These are phyloP conservation scores for Entonaema liquescens DNA, from an alignment of 495 filamentous ascomycete genomes.

Conservation along the genomic window DNA sequence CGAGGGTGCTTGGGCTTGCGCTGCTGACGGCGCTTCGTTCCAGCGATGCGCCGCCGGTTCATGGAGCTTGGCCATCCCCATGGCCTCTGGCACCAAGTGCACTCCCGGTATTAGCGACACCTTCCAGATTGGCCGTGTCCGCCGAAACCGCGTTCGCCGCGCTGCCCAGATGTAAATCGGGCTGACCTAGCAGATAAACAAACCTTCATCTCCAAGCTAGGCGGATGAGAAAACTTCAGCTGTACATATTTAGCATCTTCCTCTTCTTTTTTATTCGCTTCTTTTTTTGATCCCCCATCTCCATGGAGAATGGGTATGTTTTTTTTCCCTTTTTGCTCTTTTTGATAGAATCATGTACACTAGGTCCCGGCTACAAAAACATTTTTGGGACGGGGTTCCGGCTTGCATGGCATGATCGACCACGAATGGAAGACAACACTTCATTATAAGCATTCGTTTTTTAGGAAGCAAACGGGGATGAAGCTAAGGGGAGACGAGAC, in stretches of 20 bases:
- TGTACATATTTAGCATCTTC: conserved; percentile 17
- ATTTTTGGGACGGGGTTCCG: background rate
- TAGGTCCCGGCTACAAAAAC: background rate
- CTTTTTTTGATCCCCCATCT: background rate
- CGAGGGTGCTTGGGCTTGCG: conserved; percentile 72
- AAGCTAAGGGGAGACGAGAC: conserved; percentile 10
- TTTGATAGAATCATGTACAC: conserved; percentile 15
- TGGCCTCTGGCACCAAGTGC: conserved; percentile 70
- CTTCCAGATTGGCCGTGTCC: conserved; percentile 47
- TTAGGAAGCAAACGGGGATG: background rate
- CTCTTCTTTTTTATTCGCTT: conserved; percentile 6
- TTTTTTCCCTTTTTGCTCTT: background rate
- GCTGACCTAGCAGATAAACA: background rate
- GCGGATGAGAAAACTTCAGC: conserved; percentile 2
- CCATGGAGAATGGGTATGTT: background rate
- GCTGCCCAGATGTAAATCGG: background rate
- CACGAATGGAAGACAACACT: background rate
- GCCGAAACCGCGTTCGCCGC: conserved; percentile 30
- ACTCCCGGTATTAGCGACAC: conserved; percentile 57
- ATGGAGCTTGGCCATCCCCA: conserved; percentile 62
- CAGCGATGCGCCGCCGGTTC: conserved; percentile 70
- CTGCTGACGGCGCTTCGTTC: conserved; percentile 64
- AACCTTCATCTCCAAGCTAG: background rate
- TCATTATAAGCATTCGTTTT: conserved; percentile 8
- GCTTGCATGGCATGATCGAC: conserved; percentile 3